A percentile compares a stretch with the other conserved stretches of the same genome.
These are phyloP conservation scores for Saussurea involucrata DNA, from an alignment of 129 eudicot genomes.

Conservation along the genomic window DNA sequence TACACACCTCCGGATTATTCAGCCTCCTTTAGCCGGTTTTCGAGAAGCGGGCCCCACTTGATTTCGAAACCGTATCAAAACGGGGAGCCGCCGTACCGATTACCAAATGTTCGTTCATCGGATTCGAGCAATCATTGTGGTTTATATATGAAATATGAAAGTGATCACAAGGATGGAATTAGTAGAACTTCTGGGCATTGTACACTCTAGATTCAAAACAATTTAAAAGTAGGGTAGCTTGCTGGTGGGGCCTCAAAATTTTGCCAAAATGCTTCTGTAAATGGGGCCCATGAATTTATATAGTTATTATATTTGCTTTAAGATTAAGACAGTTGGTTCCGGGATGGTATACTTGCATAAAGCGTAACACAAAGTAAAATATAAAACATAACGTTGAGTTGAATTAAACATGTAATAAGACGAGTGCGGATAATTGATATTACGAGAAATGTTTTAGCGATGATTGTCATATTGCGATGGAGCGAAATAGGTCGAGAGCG, in stretches of 20 bases:
- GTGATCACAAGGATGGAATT: not conserved
- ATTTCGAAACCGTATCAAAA: not conserved
- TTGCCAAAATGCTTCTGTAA: constrained; percentile 14
- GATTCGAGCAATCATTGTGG: not conserved
- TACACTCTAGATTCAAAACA: not conserved
- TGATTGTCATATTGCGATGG: not conserved
- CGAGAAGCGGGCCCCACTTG: not conserved
- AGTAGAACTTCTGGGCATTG: constrained; percentile 19
- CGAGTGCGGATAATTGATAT: not conserved
- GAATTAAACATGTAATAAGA: not conserved
- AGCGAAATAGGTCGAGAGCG: constrained; percentile 31
- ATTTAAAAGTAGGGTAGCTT: not conserved
- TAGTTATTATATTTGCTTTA: not conserved
- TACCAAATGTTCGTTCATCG: not conserved
- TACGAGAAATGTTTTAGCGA: not conserved
- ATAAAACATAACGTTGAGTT: not conserved
- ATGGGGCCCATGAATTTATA: constrained; percentile 18
- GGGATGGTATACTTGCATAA: not conserved
- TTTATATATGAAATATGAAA: not conserved
- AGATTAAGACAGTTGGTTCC: not conserved
- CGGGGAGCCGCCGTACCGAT: not conserved
- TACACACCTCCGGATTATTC: constrained; percentile 38
- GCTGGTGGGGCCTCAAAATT: constrained; percentile 17
- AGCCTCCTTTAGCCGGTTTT: not conserved
- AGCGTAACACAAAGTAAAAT: too few relatives aligned